Percentiles rank a stretch among this genome's conserved stretches.
Conservation (phyloP, 176 grass and related monocot species). For the Aegilops tauschii region DNA sequence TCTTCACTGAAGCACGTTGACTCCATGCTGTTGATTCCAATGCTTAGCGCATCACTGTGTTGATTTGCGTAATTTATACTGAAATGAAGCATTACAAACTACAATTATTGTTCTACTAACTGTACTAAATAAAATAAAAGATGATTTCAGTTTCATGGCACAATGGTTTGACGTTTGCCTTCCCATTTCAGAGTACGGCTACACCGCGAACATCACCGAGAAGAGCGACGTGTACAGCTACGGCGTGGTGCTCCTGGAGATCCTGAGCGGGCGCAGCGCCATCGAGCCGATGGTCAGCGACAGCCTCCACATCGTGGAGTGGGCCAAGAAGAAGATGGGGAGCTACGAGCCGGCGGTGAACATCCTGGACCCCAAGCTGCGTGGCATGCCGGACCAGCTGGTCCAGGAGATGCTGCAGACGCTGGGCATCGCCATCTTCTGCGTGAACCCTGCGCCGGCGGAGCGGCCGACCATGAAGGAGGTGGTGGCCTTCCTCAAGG, state of each 20-base stretch:
- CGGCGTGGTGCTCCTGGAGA: conserved; percentile 89
- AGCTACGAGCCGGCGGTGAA: conserved; percentile 75
- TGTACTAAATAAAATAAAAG: background rate
- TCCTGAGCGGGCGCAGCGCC: conserved; percentile 73
- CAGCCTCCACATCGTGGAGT: conserved; percentile 92
- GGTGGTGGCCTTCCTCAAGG: conserved; percentile 90
- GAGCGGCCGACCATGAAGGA: conserved; percentile 98
- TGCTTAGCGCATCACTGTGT: background rate
- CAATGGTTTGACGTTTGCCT: background rate
- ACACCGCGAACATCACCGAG: conserved; percentile 85
- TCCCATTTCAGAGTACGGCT: conserved; percentile 70
- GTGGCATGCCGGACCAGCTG: conserved; percentile 79
- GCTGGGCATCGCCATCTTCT: conserved; percentile 84
- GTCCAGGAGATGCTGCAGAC: conserved; percentile 96
- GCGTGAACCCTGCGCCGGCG: conserved; percentile 67
- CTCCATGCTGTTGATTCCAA: background rate
- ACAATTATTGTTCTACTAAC: background rate
- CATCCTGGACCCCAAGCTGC: conserved; percentile 76
- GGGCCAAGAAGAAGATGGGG: conserved; percentile 95
- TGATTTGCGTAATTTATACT: background rate
- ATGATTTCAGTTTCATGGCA: background rate
- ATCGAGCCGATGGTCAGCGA: conserved; percentile 55
- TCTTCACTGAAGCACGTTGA: background rate
- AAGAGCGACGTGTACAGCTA: conserved; percentile 98
- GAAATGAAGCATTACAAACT: background rate